A percentile compares a stretch with the other conserved stretches of the same genome.
phyloP scores from a whole-genome alignment of 495 filamentous ascomycete genomes.

The Hyaloscypha hepaticicola region DNA sequence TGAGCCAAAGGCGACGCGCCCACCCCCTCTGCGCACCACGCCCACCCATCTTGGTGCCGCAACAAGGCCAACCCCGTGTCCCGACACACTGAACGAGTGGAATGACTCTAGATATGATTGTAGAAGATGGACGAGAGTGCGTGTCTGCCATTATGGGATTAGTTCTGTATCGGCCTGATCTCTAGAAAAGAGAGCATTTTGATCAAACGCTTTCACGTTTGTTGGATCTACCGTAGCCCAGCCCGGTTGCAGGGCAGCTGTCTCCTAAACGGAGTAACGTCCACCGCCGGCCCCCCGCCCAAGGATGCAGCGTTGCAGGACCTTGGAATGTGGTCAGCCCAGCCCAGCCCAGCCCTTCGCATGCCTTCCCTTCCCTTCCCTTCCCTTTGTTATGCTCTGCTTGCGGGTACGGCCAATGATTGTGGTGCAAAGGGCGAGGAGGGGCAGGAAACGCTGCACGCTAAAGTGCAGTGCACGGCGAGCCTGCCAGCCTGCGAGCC shows the following conservation, averaged over 20 bases:
- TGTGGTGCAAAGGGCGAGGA: background rate
- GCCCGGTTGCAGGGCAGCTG: too few relatives aligned
- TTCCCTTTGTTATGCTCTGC: background rate
- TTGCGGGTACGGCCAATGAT: background rate
- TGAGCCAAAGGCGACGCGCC: constrained; percentile 1
- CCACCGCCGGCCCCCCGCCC: background rate
- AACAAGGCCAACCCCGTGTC: background rate
- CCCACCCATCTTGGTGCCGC: background rate
- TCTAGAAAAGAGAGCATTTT: too few relatives aligned
- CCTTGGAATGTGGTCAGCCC: background rate
- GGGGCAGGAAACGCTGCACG: background rate
- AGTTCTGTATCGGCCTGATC: too few relatives aligned
- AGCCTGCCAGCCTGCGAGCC: background rate
- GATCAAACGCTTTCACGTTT: too few relatives aligned
- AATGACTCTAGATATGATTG: background rate
- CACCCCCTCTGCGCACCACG: background rate
- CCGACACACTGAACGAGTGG: background rate
- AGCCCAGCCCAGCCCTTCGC: too few relatives aligned
- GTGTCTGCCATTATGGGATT: too few relatives aligned
- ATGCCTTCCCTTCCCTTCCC: too few relatives aligned
- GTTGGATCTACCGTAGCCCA: too few relatives aligned
- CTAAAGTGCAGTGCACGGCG: background rate
- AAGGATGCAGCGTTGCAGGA: background rate
- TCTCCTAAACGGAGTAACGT: background rate
- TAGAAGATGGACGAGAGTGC: background rate